A percentile compares a stretch with the other conserved stretches of the same genome.
These are phyloP conservation scores for Botrytis fragariae DNA, from an alignment of 2,329 filamentous ascomycete genomes.

Conservation along the genomic window DNA sequence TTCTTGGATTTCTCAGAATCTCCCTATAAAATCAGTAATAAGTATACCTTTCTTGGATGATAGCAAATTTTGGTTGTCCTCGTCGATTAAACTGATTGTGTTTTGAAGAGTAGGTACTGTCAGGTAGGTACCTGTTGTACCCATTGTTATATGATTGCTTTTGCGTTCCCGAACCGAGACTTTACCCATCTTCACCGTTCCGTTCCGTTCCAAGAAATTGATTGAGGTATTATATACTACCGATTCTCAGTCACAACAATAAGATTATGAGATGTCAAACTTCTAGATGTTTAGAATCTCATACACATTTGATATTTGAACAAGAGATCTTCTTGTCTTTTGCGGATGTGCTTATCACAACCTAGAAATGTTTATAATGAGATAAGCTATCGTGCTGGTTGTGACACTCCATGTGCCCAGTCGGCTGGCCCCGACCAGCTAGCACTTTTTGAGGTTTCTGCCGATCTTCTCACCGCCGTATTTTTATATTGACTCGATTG, in stretches of 20 bases:
- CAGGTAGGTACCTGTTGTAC: no score
- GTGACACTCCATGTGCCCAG: not conserved
- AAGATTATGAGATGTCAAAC: not conserved
- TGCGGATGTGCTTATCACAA: not conserved
- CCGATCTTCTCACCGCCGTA: not conserved
- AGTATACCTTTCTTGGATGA: not conserved
- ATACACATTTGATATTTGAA: no score
- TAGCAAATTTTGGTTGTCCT: not conserved
- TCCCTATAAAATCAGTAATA: not conserved
- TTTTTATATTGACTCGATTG: not conserved
- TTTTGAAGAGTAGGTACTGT: no score
- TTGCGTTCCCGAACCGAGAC: not conserved
- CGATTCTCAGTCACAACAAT: not conserved
- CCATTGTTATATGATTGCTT: not conserved
- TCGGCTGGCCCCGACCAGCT: not conserved
- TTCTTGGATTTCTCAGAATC: not conserved
- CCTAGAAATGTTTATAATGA: not conserved
- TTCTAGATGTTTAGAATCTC: not conserved
- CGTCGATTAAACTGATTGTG: no score
- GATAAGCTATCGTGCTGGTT: not conserved
- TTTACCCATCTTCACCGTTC: not conserved
- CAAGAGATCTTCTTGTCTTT: not conserved
- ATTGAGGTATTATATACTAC: no score
- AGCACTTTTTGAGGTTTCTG: not conserved
- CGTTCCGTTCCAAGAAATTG: not conserved